Evolutionary conservation across 768 basidiomycete species (phyloP).

Genomic region (Boletus pseudopeckii): DNA sequence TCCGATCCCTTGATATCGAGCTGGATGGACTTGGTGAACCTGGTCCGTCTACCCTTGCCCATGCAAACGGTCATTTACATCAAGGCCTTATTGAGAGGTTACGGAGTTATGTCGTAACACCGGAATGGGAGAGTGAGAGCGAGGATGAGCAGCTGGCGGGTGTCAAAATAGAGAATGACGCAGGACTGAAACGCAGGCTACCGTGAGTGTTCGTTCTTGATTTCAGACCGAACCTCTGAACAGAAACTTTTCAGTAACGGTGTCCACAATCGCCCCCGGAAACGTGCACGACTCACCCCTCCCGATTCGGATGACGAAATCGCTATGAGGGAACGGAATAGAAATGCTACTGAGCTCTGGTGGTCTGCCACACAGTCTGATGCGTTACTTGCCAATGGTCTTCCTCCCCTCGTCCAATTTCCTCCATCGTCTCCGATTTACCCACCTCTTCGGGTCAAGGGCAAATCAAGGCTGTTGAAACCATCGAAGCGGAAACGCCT

Average conservation of each 20-base stretch:
- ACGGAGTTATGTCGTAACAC: conserved; percentile 13
- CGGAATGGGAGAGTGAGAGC: conserved; percentile 37
- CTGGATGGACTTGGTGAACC: conserved; percentile 39
- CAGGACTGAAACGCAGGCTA: conserved; percentile 63
- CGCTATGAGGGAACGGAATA: conserved; percentile 31
- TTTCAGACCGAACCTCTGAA: not conserved
- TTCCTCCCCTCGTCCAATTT: conserved; percentile 48
- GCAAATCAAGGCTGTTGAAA: conserved; percentile 7
- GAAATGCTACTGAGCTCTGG: conserved; percentile 58
- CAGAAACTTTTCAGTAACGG: conserved; percentile 17
- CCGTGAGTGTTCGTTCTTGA: conserved; percentile 18
- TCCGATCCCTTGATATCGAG: conserved; percentile 56
- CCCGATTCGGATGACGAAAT: conserved; percentile 36
- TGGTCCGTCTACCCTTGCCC: conserved; percentile 32
- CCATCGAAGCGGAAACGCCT: conserved; percentile 22
- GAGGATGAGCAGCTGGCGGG: conserved; percentile 30
- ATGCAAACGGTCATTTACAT: conserved; percentile 29
- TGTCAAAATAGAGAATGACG: conserved; percentile 29
- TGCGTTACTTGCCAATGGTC: conserved; percentile 56
- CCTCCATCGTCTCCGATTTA: conserved; percentile 18
- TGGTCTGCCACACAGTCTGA: conserved; percentile 71
- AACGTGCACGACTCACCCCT: conserved; percentile 53
- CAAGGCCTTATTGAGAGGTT: conserved; percentile 21
- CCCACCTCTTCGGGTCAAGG: conserved; percentile 10
- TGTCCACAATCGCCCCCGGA: conserved; percentile 47